Percentiles rank a stretch among this genome's conserved stretches.
These are phyloP conservation scores for Candida pseudoviswanathii DNA, from an alignment of 1,139 yeast species.

Conservation along the genomic window DNA sequence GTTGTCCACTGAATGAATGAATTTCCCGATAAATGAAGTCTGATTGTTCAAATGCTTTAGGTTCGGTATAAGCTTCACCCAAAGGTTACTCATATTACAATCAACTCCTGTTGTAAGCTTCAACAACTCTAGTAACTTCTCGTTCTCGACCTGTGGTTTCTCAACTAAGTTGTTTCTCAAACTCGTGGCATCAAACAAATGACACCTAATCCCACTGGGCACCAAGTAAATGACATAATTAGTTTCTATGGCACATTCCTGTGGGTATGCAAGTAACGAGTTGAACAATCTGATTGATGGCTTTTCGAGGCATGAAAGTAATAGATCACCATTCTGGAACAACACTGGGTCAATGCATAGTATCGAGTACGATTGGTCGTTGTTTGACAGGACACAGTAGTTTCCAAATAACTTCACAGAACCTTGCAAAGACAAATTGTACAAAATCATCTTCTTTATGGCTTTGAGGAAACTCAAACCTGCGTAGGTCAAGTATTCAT, in stretches of 20 bases:
- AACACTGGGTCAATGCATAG: slow-evolving; percentile 59
- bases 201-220: slow-evolving; percentile 78
- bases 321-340: slow-evolving; percentile 53
- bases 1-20: slow-evolving; percentile 52
- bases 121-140: slow-evolving; percentile 49
- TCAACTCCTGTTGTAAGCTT: slow-evolving; percentile 58
- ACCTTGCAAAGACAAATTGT: slow-evolving; percentile 43
- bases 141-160: slow-evolving; percentile 32
- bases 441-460: slow-evolving; percentile 54
- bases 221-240: slow-evolving; percentile 60
- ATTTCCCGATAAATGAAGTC: slow-evolving; percentile 64
- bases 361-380: slow-evolving; percentile 22
- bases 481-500: slow-evolving; percentile 40
- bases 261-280: slow-evolving; percentile 21
- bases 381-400: slow-evolving; percentile 36
- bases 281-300: slow-evolving; percentile 34
- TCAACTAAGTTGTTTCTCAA: slow-evolving; percentile 16
- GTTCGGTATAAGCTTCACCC: slow-evolving; percentile 73
- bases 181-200: slow-evolving; percentile 41
- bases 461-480: slow-evolving; percentile 63
- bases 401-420: slow-evolving; percentile 56
- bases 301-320: slow-evolving; percentile 31
- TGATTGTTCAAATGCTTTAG: slow-evolving; percentile 67
- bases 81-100: slow-evolving; percentile 24
- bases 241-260: slow-evolving; percentile 20